Base-by-base conservation (phyloP, 352 stramenopile species). In the Globisporangium lucens region DNA sequence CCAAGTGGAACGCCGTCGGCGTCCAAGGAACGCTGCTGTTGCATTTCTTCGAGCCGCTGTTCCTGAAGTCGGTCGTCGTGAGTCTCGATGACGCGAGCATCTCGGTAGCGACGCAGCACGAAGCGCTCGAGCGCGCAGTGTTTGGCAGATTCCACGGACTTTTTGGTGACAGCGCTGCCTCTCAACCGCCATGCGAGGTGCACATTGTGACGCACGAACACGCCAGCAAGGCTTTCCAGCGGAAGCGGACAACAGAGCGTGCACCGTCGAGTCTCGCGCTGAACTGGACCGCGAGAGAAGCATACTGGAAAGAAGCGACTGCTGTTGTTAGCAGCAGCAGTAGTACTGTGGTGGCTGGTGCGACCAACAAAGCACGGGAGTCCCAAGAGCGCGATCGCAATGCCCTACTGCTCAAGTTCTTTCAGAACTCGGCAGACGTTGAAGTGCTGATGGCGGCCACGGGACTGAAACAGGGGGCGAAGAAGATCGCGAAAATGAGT, bases 1-100 rank as follows among this genome's bases (percentile, higher is more conserved):
- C 90, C 41, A 85, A 86, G 72, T 98, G 94, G 94, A 82, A 78
- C 38, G 66, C 80, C 9, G 29, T 91, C 5, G 94, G 94, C 9
- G 65, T 98, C 10, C 90, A 98, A 61, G 93, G 94, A 58, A 75
- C 69, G 8, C 59, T 94, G 49, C 66, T 95, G 47, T 67, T 87
- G 55, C 77, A 81, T 43, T 92, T 79, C 75, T 93, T 83, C 61
- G 82, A 87, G 30, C 83, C 83, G 0, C 27, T 95, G 9, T 69
- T 72, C 20, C 61, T 92, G 1, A 63, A 33, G 29, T 87, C 83
- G 0, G 70, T 92, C 46, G 63, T 88, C 43, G 78, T 92, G 3
- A 78, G 71, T 6, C 56, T 67, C 60, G 85, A 94, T 46, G 56
- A 70, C 1, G 20, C 67, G 47, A 72, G 74, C 7, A 59, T 75